Evolutionary conservation across 202 grass and related monocot genomes (phyloP).

Genomic region (Carex arenaria): DNA sequence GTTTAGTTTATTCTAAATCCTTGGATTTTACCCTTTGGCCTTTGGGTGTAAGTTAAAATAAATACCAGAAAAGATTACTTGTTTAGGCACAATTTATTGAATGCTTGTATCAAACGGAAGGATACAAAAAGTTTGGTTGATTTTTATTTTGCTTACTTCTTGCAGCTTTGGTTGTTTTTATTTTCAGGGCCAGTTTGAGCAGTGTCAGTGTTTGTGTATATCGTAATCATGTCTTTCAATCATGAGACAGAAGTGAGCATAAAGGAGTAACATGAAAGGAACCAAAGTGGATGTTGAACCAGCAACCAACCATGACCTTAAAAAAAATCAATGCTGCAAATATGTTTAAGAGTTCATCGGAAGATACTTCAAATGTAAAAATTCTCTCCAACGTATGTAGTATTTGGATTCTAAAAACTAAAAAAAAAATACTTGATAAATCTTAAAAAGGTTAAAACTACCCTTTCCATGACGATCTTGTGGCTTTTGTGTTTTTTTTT

Average conservation of each 20-base stretch:
- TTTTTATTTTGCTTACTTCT: neutral
- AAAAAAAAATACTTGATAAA: neutral
- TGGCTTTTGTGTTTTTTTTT: no score
- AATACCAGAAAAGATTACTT: neutral
- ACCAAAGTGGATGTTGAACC: neutral
- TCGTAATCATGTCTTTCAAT: neutral
- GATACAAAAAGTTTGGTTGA: neutral
- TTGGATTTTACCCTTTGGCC: neutral
- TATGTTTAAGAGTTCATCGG: neutral
- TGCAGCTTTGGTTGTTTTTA: neutral
- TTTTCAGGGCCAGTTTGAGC: neutral
- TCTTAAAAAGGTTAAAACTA: neutral
- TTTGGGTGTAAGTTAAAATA: neutral
- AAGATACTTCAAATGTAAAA: neutral
- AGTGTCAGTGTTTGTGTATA: neutral
- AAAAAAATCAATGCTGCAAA: neutral
- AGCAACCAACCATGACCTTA: neutral
- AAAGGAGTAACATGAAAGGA: constrained; percentile 1
- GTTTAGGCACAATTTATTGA: neutral
- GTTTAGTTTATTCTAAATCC: neutral
- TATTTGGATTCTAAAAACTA: neutral
- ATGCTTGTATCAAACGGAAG: neutral
- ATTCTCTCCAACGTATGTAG: neutral
- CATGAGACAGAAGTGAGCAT: neutral
- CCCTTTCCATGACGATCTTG: no score